Percentiles rank a stretch among this genome's conserved stretches.
phyloP scores from a whole-genome alignment of 306 rosid species.

The Malus domestica region ASM211411v1 NC_041796.1:5297501-5298000 shows the following conservation, averaged over 20 bases:
- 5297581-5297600: slow-evolving; percentile 20
- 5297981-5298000: background rate
- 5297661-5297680: slow-evolving; percentile 26
- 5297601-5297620: slow-evolving; percentile 28
- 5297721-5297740: background rate
- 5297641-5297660: slow-evolving; percentile 38
- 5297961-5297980: background rate
- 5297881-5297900: background rate
- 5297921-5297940: slow-evolving; percentile 30
- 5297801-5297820: background rate
- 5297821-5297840: background rate
- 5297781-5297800: background rate
- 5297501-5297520: background rate
- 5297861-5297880: background rate
- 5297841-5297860: background rate
- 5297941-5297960: slow-evolving; percentile 49
- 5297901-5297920: slow-evolving; percentile 36
- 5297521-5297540: slow-evolving; percentile 4
- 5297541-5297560: slow-evolving; percentile 45
- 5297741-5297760: background rate
- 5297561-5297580: slow-evolving; percentile 28
- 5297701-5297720: background rate
- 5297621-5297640: slow-evolving; percentile 40
- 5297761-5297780: background rate
- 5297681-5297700: background rate